Percentiles rank a stretch among this genome's conserved stretches.
Conservation (phyloP, 2,329 filamentous ascomycete genomes). For the Paramyrothecium sp. region DNA sequence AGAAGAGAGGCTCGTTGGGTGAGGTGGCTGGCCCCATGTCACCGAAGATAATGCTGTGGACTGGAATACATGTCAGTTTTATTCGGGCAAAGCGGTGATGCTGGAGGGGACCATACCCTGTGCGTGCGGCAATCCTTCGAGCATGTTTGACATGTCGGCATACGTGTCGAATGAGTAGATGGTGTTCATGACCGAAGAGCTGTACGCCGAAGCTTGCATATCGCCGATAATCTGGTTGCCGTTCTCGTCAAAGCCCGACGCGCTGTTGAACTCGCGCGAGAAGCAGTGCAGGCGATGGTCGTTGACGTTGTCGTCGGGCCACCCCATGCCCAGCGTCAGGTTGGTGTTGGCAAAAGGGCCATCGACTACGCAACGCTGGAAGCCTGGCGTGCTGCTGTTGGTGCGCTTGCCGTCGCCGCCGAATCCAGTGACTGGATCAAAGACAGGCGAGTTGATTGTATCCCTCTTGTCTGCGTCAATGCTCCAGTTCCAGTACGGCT, state of each 20-base stretch:
- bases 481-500: constrained; percentile 31
- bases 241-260: constrained; percentile 7
- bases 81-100: background rate
- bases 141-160: constrained; percentile 9
- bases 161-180: constrained; percentile 12
- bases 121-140: constrained; percentile 14
- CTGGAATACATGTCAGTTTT: background rate
- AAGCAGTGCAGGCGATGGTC: constrained; percentile 1
- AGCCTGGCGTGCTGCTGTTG: background rate
- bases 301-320: background rate
- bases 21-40: constrained; percentile 23
- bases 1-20: constrained; percentile 24
- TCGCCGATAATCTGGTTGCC: constrained; percentile 12
- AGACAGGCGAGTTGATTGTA: constrained; percentile 19
- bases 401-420: constrained; percentile 14
- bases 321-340: background rate
- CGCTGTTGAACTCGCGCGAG: constrained; percentile 12
- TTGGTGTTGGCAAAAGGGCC: constrained; percentile 2
- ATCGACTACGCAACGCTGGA: constrained; percentile 1
- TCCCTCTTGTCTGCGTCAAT: constrained; percentile 12
- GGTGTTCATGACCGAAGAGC: constrained; percentile 10
- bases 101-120: constrained; percentile 6
- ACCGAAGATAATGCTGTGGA: constrained; percentile 14
- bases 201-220: constrained; percentile 12
- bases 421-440: constrained; percentile 24